Conservation (phyloP, 2,329 filamentous ascomycete genomes). For the Verticillium albo-atrum region DNA sequence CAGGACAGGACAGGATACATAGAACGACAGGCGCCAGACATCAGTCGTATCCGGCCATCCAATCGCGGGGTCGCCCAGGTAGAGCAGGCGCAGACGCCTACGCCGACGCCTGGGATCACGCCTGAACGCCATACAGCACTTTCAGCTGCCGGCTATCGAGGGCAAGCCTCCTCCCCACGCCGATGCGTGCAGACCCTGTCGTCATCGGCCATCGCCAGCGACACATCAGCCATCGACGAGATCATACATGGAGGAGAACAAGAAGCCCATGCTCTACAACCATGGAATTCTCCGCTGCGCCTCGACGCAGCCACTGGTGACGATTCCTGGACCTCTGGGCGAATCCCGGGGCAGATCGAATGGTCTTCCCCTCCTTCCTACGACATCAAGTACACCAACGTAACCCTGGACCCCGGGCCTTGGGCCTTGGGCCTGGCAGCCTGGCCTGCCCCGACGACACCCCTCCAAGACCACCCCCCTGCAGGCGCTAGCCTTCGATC, state of each 20-base stretch:
- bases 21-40: not conserved
- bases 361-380: not conserved
- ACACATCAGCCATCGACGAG: not conserved
- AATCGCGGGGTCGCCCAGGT: not conserved
- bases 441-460: not conserved
- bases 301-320: not conserved
- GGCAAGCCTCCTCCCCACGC: not conserved
- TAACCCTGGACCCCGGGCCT: not conserved
- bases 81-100: not conserved
- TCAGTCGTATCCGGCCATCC: not conserved
- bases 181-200: not conserved
- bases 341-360: not conserved
- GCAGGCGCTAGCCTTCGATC: not conserved
- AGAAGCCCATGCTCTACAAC: not conserved
- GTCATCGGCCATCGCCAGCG: not conserved
- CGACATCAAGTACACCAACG: not conserved
- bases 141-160: not conserved
- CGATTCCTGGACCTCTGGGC: not conserved
- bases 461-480: not conserved
- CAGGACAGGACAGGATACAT: not conserved
- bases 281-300: not conserved
- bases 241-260: not conserved
- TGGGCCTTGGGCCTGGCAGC: not conserved
- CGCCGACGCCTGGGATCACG: not conserved
- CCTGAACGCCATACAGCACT: not conserved